These are phyloP conservation scores for Cordyceps pruinosa DNA, from an alignment of 2,329 filamentous ascomycete genomes.

Conservation along the genomic window DNA sequence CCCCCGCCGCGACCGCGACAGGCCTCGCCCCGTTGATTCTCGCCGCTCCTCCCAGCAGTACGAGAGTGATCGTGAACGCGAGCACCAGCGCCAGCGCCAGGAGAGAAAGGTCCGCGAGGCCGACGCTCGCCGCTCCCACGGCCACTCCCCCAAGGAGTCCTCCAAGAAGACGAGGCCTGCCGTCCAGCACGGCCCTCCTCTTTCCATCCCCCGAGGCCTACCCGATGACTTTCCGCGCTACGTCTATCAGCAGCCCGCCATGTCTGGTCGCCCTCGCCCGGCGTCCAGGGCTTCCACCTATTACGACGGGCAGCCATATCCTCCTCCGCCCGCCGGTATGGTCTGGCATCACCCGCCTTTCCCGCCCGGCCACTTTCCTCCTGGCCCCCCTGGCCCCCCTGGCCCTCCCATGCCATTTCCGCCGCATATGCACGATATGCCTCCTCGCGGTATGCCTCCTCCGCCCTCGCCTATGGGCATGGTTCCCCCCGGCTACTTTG, in stretches of 20 bases:
- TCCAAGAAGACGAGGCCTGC: constrained; percentile 19
- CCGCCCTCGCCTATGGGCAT: constrained; percentile 9
- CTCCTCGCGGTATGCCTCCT: constrained; percentile 18
- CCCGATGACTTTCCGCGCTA: constrained; percentile 31
- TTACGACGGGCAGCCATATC: constrained; percentile 26
- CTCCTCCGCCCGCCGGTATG: constrained; percentile 21
- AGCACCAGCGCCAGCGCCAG: constrained; percentile 15
- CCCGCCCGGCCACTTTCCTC: constrained; percentile 23
- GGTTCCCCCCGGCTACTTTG: constrained; percentile 24
- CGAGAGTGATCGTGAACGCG: constrained; percentile 23
- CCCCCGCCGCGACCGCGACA: neutral
- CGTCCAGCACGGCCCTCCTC: constrained; percentile 28
- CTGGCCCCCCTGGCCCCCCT: constrained; percentile 10
- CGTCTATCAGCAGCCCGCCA: constrained; percentile 28
- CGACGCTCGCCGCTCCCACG: neutral
- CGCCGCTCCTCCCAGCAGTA: constrained; percentile 16
- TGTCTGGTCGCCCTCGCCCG: constrained; percentile 26
- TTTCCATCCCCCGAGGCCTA: constrained; percentile 25
- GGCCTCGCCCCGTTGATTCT: neutral
- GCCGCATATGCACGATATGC: constrained; percentile 1
- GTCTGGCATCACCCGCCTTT: constrained; percentile 26
- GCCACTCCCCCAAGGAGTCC: constrained; percentile 19
- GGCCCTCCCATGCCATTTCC: constrained; percentile 3
- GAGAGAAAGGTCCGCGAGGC: constrained; percentile 19
- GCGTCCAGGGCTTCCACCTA: constrained; percentile 30